Evolutionary conservation across 2,329 filamentous ascomycete species (phyloP).

Genomic region (Botryotinia globosa): DNA sequence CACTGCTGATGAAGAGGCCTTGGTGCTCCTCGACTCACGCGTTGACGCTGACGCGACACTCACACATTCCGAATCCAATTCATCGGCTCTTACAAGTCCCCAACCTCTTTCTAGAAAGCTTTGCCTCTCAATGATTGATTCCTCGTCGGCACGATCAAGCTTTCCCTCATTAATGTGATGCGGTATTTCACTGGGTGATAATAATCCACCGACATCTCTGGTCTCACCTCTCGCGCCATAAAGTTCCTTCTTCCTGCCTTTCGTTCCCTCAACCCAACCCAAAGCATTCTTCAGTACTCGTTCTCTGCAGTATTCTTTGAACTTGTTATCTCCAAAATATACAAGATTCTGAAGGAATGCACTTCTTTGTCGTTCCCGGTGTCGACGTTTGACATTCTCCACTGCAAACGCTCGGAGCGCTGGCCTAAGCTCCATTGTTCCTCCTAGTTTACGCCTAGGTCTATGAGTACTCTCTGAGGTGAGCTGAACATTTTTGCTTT

Average conservation of each 20-base stretch:
- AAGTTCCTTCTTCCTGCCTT: constrained; percentile 14
- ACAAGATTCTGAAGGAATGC: constrained; percentile 33
- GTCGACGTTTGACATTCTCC: constrained; percentile 33
- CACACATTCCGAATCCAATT: constrained; percentile 19
- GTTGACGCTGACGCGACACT: constrained; percentile 1
- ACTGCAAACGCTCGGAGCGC: constrained; percentile 24
- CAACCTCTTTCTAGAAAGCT: constrained; percentile 17
- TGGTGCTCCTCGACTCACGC: background rate
- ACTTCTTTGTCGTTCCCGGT: constrained; percentile 30
- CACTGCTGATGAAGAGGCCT: background rate
- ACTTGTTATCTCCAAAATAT: constrained; percentile 31
- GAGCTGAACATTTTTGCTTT: background rate
- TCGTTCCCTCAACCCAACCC: constrained; percentile 26
- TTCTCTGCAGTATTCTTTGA: constrained; percentile 31
- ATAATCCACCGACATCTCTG: constrained; percentile 16
- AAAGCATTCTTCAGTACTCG: constrained; percentile 30
- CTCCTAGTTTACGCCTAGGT: background rate
- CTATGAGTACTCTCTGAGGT: background rate
- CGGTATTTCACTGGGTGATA: background rate
- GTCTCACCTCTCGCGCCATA: constrained; percentile 16
- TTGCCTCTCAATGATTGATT: constrained; percentile 15
- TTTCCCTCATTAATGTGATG: background rate
- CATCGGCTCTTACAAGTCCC: constrained; percentile 7
- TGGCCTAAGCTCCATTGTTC: constrained; percentile 8
- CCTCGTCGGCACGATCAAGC: background rate